These are phyloP conservation scores for Myxozyma geophila DNA, from an alignment of 805 yeast species.

Conservation along the genomic window DNA sequence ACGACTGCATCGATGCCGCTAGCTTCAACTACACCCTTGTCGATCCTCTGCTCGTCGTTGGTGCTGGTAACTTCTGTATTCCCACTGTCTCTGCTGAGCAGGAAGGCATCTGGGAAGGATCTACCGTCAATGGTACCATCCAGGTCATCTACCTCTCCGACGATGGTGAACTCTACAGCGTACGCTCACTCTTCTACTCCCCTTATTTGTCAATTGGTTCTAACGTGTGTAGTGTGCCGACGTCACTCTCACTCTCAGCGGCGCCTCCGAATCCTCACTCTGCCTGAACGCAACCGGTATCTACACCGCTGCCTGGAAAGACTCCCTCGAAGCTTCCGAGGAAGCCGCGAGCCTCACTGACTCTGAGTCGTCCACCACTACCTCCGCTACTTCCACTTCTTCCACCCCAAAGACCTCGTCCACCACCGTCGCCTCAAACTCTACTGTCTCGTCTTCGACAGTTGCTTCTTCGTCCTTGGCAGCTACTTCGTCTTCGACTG, in stretches of 20 bases:
- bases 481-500: constrained; percentile 25
- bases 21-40: constrained; percentile 37
- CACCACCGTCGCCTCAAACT: background rate
- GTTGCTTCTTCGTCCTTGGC: constrained; percentile 7
- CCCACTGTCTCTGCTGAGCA: constrained; percentile 35
- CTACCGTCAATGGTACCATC: constrained; percentile 38
- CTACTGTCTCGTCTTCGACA: background rate
- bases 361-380: constrained; percentile 17
- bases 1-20: constrained; percentile 33
- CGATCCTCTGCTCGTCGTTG: constrained; percentile 34
- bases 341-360: constrained; percentile 20
- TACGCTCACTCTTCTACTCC: background rate
- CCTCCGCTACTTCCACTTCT: constrained; percentile 4
- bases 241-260: constrained; percentile 34
- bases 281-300: constrained; percentile 41
- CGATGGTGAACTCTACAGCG: constrained; percentile 42
- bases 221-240: constrained; percentile 37
- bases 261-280: constrained; percentile 23
- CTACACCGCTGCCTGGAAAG: constrained; percentile 34
- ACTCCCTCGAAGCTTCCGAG: constrained; percentile 36
- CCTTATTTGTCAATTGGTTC: background rate
- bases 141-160: constrained; percentile 39
- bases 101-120: constrained; percentile 26
- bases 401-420: constrained; percentile 2
- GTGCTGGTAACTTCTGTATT: constrained; percentile 41